These are phyloP conservation scores for Talaromyces stipitatus DNA, from an alignment of 495 filamentous ascomycete species.

Conservation along the genomic window DNA sequence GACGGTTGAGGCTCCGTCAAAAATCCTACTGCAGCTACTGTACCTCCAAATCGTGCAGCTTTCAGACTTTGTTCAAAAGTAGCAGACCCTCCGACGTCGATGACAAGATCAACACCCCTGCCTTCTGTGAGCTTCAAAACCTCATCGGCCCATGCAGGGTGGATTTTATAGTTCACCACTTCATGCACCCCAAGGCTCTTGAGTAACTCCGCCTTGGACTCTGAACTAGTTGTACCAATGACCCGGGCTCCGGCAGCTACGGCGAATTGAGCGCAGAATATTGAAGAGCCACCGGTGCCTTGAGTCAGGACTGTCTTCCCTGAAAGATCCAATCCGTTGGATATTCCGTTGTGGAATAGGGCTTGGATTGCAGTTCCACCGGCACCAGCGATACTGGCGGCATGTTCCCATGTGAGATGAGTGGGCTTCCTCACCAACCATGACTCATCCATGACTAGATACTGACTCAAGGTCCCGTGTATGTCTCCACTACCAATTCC, in stretches of 20 bases:
- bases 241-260: constrained; percentile 63
- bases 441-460: constrained; percentile 51
- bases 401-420: constrained; percentile 49
- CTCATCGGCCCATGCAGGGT: constrained; percentile 54
- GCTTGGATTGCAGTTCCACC: constrained; percentile 67
- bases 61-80: constrained; percentile 50
- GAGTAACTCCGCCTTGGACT: constrained; percentile 49
- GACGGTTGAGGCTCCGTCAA: background rate
- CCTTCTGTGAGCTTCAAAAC: constrained; percentile 51
- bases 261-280: constrained; percentile 66
- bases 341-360: constrained; percentile 48
- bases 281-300: constrained; percentile 64
- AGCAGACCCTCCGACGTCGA: constrained; percentile 53
- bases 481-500: background rate
- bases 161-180: constrained; percentile 56
- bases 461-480: constrained; percentile 64
- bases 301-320: constrained; percentile 59
- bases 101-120: constrained; percentile 52
- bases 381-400: constrained; percentile 55
- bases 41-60: constrained; percentile 51
- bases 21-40: constrained; percentile 49
- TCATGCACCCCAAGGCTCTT: constrained; percentile 42
- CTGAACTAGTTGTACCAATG: constrained; percentile 62
- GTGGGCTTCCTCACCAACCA: constrained; percentile 52
- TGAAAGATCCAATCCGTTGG: background rate